Evolutionary conservation across 169 alveolate species (phyloP).

Genomic region (Plasmodium vivax): DNA sequence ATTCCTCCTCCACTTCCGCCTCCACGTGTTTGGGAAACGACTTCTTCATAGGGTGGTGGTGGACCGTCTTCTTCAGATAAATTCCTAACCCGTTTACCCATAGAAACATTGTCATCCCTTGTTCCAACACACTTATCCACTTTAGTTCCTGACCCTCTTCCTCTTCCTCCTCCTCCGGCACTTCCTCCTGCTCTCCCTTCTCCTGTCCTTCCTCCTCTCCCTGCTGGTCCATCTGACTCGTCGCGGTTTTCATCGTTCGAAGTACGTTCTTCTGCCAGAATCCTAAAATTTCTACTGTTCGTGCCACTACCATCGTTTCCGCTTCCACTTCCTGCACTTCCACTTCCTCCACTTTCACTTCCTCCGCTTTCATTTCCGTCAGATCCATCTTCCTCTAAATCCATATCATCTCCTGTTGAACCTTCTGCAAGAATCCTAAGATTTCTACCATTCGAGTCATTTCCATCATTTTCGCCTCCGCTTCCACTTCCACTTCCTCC

Average conservation of each 20-base stretch:
- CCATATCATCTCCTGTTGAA: background rate
- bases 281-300: background rate
- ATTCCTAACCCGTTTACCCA: background rate
- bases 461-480: background rate
- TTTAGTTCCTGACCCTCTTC: too few relatives aligned
- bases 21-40: background rate
- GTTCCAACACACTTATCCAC: too few relatives aligned
- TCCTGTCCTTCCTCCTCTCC: too few relatives aligned
- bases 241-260: too few relatives aligned
- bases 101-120: background rate
- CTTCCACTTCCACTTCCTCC: too few relatives aligned
- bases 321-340: too few relatives aligned
- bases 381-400: background rate
- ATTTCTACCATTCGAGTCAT: background rate
- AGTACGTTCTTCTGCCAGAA: background rate
- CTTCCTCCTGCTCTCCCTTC: too few relatives aligned
- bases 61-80: background rate
- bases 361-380: too few relatives aligned
- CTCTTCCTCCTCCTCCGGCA: too few relatives aligned
- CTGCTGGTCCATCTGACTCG: background rate
- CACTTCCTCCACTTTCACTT: background rate
- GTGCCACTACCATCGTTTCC: background rate
- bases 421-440: background rate
- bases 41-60: too few relatives aligned
- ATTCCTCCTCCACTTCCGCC: background rate